These are phyloP conservation scores for Diplodia seriata DNA, from an alignment of 2,329 filamentous ascomycete species.

Conservation along the genomic window DNA sequence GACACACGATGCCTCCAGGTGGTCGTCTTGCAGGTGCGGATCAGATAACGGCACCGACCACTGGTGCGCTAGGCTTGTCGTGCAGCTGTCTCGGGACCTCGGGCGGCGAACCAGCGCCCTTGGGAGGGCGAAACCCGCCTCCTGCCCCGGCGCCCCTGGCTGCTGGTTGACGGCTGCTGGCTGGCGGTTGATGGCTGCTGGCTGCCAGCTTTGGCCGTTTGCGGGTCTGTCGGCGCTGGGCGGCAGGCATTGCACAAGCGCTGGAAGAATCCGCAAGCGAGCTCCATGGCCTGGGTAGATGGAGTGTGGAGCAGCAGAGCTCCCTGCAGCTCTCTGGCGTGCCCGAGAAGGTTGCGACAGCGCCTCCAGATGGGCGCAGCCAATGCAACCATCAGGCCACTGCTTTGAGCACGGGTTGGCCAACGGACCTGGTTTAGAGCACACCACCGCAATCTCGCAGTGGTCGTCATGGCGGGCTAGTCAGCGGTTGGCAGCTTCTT, in stretches of 20 bases:
- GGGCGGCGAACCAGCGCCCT: constrained; percentile 9
- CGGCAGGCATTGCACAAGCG: background rate
- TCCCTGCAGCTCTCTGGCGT: constrained; percentile 13
- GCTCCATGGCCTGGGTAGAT: constrained; percentile 12
- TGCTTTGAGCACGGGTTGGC: constrained; percentile 19
- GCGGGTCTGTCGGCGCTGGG: background rate
- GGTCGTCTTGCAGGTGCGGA: constrained; percentile 9
- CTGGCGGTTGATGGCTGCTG: background rate
- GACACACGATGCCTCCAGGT: constrained; percentile 26
- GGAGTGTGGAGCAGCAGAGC: constrained; percentile 10
- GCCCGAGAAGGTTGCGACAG: constrained; percentile 7
- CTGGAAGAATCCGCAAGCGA: constrained; percentile 19
- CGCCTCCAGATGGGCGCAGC: background rate
- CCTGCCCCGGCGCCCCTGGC: background rate
- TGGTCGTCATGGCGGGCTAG: constrained; percentile 13
- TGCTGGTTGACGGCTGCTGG: background rate
- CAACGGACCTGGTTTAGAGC: constrained; percentile 16
- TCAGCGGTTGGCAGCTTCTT: constrained; percentile 11
- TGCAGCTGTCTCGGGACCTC: constrained; percentile 29
- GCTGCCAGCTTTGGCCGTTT: background rate
- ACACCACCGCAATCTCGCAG: constrained; percentile 27
- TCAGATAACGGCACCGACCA: constrained; percentile 19
- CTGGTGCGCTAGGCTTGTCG: constrained; percentile 20
- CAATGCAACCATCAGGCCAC: constrained; percentile 29
- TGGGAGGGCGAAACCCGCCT: background rate